Base-by-base conservation (phyloP, 306 rosid genomes). In the Calophaca sinica region DNA sequence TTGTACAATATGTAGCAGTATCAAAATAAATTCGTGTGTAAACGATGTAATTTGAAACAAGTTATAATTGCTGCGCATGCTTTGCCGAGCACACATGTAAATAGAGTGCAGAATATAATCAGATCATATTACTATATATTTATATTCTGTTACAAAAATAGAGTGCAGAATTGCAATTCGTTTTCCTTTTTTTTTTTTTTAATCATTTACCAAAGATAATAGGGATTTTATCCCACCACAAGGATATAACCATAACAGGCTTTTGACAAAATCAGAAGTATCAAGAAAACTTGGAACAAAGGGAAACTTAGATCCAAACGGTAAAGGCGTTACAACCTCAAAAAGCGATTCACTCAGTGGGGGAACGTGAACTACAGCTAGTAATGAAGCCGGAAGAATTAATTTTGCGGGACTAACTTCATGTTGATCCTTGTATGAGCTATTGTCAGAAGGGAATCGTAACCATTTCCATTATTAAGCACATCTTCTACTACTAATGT, bases 41-140 rank as follows among this genome's bases (percentile, higher is more conserved):
- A 33, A 69, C 75, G 60, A 53, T 80, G 72, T 57, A 26, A 69
- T 8, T 66, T 73, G 58, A 10, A 62, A 14, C 29, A 44, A 67
- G 15, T 20, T 39, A 57, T 26, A 58, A 28, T 57, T 70, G 13
- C 28, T 72, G 51, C 54, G 36, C 32, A 33, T n/a, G 11, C 68
- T 61, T 62, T 38, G 8, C 8, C 0, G 54, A 14, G 39, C 50
- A 73, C 45, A 8, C 32, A 58, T 31, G 6, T 10, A 1, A 32
- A 42, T 35, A 38, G 4, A 20, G 26, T 20, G 26, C 26, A 20
- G 1, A 20, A 28, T 48, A 46, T 67, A 67, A 68, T 68, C 29
- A 7, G 6, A 29, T 49, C 45, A 49, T 46, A 1, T 45, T 48
- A 1, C 7, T 11, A 3, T 53, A 35, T 73, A 14, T 32, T 15